Conservation (phyloP, 2,329 filamentous ascomycete genomes). For the Ophiostoma ulmi region DNA sequence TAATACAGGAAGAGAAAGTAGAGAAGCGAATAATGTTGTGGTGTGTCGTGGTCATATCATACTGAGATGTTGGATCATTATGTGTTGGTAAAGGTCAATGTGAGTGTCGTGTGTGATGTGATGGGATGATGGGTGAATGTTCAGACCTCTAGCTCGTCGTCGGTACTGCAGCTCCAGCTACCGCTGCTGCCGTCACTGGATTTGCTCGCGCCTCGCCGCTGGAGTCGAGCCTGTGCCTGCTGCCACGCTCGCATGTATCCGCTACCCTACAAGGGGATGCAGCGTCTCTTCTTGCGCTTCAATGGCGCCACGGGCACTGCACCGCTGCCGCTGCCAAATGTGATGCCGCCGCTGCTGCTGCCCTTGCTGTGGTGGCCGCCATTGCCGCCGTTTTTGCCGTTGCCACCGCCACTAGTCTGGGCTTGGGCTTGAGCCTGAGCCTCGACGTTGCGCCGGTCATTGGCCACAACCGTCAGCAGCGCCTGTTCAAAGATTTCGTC, state of each 20-base stretch:
- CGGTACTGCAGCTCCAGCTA: not conserved
- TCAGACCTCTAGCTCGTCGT: not conserved
- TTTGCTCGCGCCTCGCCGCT: not conserved
- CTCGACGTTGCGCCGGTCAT: constrained; percentile 63
- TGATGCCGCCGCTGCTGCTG: constrained; percentile 35
- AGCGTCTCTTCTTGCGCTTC: constrained; percentile 82
- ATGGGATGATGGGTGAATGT: not conserved
- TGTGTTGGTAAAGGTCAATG: constrained; percentile 10
- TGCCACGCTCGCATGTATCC: constrained; percentile 20
- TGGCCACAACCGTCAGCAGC: constrained; percentile 81
- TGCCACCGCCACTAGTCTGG: not conserved
- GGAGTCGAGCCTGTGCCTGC: constrained; percentile 16
- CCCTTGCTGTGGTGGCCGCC: constrained; percentile 31
- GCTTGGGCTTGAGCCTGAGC: constrained; percentile 35
- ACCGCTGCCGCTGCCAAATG: constrained; percentile 29
- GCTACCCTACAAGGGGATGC: constrained; percentile 63
- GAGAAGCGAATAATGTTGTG: constrained; percentile 22
- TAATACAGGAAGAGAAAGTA: constrained; percentile 18
- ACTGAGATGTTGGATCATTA: constrained; percentile 29
- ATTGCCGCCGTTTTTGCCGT: constrained; percentile 29
- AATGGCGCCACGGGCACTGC: constrained; percentile 39
- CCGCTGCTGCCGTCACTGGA: not conserved
- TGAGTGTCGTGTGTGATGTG: not conserved
- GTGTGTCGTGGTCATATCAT: constrained; percentile 30
- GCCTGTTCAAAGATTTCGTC: constrained; percentile 94